Evolutionary conservation across 306 rosid genomes (phyloP).

Genomic region (Rubus idaeus): DNA sequence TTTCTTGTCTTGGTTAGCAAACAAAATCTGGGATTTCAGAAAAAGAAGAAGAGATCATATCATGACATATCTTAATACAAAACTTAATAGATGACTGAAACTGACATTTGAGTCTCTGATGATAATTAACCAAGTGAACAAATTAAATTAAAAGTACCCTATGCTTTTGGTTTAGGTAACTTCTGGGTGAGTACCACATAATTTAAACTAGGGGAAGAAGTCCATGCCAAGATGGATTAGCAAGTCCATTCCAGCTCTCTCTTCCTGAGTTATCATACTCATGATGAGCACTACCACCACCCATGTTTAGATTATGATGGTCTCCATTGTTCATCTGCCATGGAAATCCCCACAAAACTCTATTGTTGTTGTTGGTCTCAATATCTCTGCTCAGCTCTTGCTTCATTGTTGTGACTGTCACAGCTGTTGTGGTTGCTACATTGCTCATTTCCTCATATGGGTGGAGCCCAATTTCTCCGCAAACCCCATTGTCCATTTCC

Average conservation of each 20-base stretch:
- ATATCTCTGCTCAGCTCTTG: slow-evolving; percentile 55
- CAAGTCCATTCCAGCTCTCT: slow-evolving; percentile 68
- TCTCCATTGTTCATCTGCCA: slow-evolving; percentile 68
- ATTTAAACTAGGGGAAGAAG: slow-evolving; percentile 85
- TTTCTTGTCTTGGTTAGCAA: slow-evolving; percentile 37
- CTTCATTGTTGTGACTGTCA: slow-evolving; percentile 75
- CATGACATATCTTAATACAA: slow-evolving; percentile 22
- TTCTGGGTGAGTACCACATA: background rate
- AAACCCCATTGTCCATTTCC: slow-evolving; percentile 40
- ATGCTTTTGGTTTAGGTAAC: background rate
- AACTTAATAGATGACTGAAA: slow-evolving; percentile 26
- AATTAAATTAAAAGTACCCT: slow-evolving; percentile 20
- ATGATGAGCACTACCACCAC: slow-evolving; percentile 23
- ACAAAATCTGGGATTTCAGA: slow-evolving; percentile 45
- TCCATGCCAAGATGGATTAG: slow-evolving; percentile 75
- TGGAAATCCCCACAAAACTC: slow-evolving; percentile 78
- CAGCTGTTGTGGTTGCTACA: slow-evolving; percentile 54
- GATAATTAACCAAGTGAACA: slow-evolving; percentile 14
- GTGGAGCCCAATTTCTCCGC: slow-evolving; percentile 49
- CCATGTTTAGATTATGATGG: slow-evolving; percentile 39
- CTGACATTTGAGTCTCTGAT: slow-evolving; percentile 30
- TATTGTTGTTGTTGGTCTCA: slow-evolving; percentile 40
- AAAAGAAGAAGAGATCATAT: slow-evolving; percentile 20
- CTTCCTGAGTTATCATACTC: slow-evolving; percentile 61
- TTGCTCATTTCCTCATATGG: slow-evolving; percentile 53